These are phyloP conservation scores for Kwoniella newhampshirensis DNA, from an alignment of 768 basidiomycete species.

Conservation along the genomic window DNA sequence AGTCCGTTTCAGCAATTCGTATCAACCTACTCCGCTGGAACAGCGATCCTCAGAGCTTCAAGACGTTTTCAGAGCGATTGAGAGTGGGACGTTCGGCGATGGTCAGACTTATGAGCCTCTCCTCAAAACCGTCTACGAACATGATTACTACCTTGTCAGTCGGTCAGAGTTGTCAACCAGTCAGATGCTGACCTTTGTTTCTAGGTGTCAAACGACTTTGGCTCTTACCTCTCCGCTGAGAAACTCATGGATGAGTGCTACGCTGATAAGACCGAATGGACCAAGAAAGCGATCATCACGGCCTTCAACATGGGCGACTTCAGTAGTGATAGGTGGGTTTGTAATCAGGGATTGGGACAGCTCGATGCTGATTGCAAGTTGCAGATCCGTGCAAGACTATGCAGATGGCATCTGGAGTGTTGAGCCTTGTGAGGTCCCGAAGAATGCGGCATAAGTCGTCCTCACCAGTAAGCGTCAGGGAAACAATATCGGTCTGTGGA, in stretches of 20 bases:
- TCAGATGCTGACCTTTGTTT: background rate
- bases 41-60: slow-evolving; percentile 78
- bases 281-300: slow-evolving; percentile 63
- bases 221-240: slow-evolving; percentile 83
- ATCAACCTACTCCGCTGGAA: slow-evolving; percentile 76
- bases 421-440: slow-evolving; percentile 38
- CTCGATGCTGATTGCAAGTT: background rate
- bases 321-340: slow-evolving; percentile 70
- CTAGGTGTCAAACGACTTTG: slow-evolving; percentile 84
- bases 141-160: slow-evolving; percentile 48
- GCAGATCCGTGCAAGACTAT: slow-evolving; percentile 75
- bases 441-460: slow-evolving; percentile 14
- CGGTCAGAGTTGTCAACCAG: background rate
- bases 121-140: slow-evolving; percentile 34
- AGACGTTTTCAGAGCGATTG: slow-evolving; percentile 71
- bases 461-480: background rate
- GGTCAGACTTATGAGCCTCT: slow-evolving; percentile 80
- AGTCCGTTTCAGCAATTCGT: slow-evolving; percentile 78
- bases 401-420: slow-evolving; percentile 61
- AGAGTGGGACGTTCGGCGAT: slow-evolving; percentile 69
- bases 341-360: too few species aligned
- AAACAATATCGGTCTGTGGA: background rate
- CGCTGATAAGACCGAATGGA: slow-evolving; percentile 79
- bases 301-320: slow-evolving; percentile 84
- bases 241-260: slow-evolving; percentile 87